These are phyloP conservation scores for Pisolithus marmoratus DNA, from an alignment of 768 basidiomycete species.

Conservation along the genomic window DNA sequence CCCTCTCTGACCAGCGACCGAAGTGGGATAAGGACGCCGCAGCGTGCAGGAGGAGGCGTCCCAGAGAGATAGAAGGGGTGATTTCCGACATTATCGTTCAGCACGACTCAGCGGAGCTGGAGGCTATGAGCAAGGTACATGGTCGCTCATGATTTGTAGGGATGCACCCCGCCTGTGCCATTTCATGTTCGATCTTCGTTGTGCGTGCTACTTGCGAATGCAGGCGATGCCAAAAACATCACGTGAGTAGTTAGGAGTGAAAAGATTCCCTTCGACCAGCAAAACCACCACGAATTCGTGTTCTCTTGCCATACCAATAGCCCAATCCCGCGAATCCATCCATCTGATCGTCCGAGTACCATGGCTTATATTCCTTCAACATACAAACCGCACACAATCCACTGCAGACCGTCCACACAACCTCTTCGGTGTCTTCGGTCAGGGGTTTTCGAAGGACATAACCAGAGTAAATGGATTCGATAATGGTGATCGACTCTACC, in stretches of 20 bases:
- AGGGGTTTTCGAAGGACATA: conserved; percentile 99
- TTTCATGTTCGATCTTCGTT: conserved; percentile 69
- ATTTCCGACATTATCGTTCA: conserved; percentile 35
- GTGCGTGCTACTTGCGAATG: conserved; percentile 62
- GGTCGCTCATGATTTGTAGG: conserved; percentile 1
- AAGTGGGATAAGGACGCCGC: conserved; percentile 73
- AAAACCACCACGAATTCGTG: conserved; percentile 99
- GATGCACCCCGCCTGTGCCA: conserved; percentile 75
- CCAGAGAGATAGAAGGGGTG: conserved; percentile 43
- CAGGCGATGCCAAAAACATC: conserved; percentile 66
- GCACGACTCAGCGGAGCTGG: conserved; percentile 27
- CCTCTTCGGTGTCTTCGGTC: conserved; percentile 95
- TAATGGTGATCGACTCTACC: conserved; percentile 99
- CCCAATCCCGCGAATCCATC: conserved; percentile 87
- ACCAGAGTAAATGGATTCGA: conserved; percentile 97
- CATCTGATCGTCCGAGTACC: conserved; percentile 91
- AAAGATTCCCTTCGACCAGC: conserved; percentile 55
- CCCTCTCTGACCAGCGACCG: conserved; percentile 65
- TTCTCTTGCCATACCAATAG: conserved; percentile 94
- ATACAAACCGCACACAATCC: conserved; percentile 46
- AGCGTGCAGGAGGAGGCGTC: conserved; percentile 57
- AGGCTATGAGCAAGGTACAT: conserved; percentile 3
- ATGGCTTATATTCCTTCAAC: too few species aligned
- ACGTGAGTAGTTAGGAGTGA: too few species aligned
- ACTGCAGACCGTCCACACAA: conserved; percentile 99